These are phyloP conservation scores for Termitomyces sp. DNA, from an alignment of 768 basidiomycete genomes.

Conservation along the genomic window DNA sequence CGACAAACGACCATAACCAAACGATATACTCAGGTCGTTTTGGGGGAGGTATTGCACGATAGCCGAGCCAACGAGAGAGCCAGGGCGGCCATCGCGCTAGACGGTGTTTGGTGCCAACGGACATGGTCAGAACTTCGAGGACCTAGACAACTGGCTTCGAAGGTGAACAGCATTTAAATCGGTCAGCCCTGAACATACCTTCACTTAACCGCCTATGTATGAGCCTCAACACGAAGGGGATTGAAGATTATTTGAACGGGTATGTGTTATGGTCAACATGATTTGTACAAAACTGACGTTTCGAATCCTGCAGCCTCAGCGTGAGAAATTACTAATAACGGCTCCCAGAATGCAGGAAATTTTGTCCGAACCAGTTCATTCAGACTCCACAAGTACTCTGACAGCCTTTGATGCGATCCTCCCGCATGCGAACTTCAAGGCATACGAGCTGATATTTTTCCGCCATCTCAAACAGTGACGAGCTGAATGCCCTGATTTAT, in stretches of 20 bases:
- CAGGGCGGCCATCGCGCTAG: conserved; percentile 33
- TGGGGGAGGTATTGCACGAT: conserved; percentile 30
- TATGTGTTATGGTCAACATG: too few species aligned
- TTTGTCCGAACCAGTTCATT: too few species aligned
- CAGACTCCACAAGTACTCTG: too few species aligned
- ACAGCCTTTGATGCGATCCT: too few species aligned
- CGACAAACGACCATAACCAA: conserved; percentile 52
- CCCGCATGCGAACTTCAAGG: background rate
- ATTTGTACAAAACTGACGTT: too few species aligned
- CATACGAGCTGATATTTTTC: background rate
- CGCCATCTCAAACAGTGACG: background rate
- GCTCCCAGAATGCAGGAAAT: too few species aligned
- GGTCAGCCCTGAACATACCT: background rate
- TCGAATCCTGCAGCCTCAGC: too few species aligned
- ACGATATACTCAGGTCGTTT: conserved; percentile 30
- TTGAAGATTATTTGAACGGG: too few species aligned
- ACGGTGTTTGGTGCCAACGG: conserved; percentile 9
- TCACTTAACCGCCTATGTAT: background rate
- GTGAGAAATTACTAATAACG: too few species aligned
- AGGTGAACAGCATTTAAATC: background rate
- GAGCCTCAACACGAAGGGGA: background rate
- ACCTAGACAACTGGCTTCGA: background rate
- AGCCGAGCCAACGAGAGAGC: conserved; percentile 42
- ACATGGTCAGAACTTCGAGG: background rate
- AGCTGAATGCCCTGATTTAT: background rate